A percentile compares a stretch with the other conserved stretches of the same genome.
phyloP scores from a whole-genome alignment of 495 filamentous ascomycete genomes.

The Aspergillus hancockii region DNA sequence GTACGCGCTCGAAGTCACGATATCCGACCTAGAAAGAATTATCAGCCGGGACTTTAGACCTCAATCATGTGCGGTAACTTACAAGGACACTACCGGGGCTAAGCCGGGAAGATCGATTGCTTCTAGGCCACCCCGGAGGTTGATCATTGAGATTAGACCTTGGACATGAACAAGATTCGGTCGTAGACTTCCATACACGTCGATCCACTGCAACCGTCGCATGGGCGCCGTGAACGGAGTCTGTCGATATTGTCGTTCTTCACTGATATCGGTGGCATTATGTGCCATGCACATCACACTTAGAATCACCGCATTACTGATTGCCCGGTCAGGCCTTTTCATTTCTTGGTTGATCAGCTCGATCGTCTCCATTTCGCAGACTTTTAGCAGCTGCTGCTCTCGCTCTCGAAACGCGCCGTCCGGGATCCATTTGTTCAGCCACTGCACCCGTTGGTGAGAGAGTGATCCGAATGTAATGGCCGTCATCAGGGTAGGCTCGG shows the following conservation, averaged over 20 bases:
- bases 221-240: slow-evolving; percentile 41
- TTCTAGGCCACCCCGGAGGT: slow-evolving; percentile 37
- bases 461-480: slow-evolving; percentile 42
- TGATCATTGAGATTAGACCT: slow-evolving; percentile 38
- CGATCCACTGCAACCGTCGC: slow-evolving; percentile 44
- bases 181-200: slow-evolving; percentile 40
- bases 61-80: slow-evolving; percentile 12
- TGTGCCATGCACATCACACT: slow-evolving; percentile 47
- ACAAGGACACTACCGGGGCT: slow-evolving; percentile 39
- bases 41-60: slow-evolving; percentile 3
- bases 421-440: slow-evolving; percentile 31
- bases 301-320: slow-evolving; percentile 39
- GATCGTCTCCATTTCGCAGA: slow-evolving; percentile 40
- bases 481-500: slow-evolving; percentile 38
- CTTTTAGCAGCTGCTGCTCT: slow-evolving; percentile 31
- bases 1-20: slow-evolving; percentile 33
- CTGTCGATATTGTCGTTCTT: slow-evolving; percentile 11
- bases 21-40: slow-evolving; percentile 32
- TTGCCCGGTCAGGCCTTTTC: slow-evolving; percentile 29
- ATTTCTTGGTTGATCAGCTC: slow-evolving; percentile 38
- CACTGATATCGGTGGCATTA: slow-evolving; percentile 29
- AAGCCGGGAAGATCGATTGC: slow-evolving; percentile 34
- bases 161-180: slow-evolving; percentile 41
- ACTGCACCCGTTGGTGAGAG: slow-evolving; percentile 42
- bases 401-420: slow-evolving; percentile 22